Percentiles rank a stretch among this genome's conserved stretches.
Evolutionary conservation across 352 stramenopile species (phyloP).

Genomic region (Globisporangium abappressorium): DNA sequence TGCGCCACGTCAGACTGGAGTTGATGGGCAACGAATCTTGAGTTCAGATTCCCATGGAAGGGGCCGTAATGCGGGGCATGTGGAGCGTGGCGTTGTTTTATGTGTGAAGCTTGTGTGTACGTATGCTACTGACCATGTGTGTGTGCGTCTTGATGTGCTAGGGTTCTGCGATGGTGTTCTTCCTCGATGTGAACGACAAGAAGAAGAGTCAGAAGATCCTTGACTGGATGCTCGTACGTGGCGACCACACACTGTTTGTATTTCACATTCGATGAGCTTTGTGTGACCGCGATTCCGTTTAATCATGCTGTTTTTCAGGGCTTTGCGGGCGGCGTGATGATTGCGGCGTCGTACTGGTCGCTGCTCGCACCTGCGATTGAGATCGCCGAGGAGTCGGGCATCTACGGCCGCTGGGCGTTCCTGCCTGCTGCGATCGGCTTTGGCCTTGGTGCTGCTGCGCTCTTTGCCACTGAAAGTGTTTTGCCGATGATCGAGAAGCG

Average conservation of each 20-base stretch:
- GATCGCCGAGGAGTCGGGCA: conserved; percentile 73
- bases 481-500: conserved; percentile 59
- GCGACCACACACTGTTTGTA: neutral
- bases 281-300: neutral
- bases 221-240: conserved; percentile 68
- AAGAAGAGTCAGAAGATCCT: conserved; percentile 78
- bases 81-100: neutral
- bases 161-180: conserved; percentile 76
- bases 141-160: conserved; percentile 14
- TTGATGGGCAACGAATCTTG: conserved; percentile 3
- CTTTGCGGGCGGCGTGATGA: conserved; percentile 90
- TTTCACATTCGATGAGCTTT: neutral
- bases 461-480: conserved; percentile 73
- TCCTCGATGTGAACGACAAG: conserved; percentile 78
- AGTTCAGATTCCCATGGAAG: neutral
- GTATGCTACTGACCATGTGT: neutral
- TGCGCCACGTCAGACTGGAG: conserved; percentile 4
- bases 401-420: conserved; percentile 83
- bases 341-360: conserved; percentile 89
- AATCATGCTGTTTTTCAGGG: conserved; percentile 27
- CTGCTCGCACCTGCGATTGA: conserved; percentile 84
- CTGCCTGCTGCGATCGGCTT: conserved; percentile 85
- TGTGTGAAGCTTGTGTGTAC: neutral
- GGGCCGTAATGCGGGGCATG: neutral
- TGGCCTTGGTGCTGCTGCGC: conserved; percentile 60